Evolutionary conservation across 2,329 filamentous ascomycete genomes (phyloP), one percentile per base, ranked within the genome.

Genomic region (Neofusicoccum cordaticola): DNA sequence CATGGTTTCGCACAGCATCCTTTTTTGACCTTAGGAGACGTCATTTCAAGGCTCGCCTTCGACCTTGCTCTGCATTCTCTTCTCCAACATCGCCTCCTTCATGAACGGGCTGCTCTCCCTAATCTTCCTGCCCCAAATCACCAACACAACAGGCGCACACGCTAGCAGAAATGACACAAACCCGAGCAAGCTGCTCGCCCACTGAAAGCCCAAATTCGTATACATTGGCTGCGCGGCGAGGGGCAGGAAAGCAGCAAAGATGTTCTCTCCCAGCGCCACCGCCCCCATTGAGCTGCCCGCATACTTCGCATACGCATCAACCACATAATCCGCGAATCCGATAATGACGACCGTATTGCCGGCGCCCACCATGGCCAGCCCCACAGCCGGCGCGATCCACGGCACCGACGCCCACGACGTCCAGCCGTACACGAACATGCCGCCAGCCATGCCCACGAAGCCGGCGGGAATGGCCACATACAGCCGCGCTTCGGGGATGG

Each of bases 381-480:
- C 81, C 15, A 83, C 72, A 0, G 79, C 76, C 0, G 83, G 82
- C 5, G 78, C 74, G 5, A 82, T 79, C 83, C 83, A 85, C 0
- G 75, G 80, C 0, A 83, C 45, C 2, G 53, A 62, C 0, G 80
- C 68, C 48, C 77, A 82, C 1, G 77, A 75, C 1, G 81, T 81
- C 83, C 82, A 85, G 0, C 75, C 83, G 66, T 84, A 85, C 37
- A 78, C 75, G 66, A 85, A 83, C 73, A 84, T 77, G 13, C 83
- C 83, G 1, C 78, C 82, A 0, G 76, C 72, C 41, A 83, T 77
- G 2, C 81, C 81, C 34, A 83, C 35, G 50, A 84, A 80, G 2
- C 79, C 79, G 0, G 72, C 80, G 1, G 77, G 72, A 11, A 82
- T 75, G 57, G 72, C 75, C 47, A 81, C 70, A 66, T 82, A 82